Evolutionary conservation across 306 rosid species (phyloP), one percentile per base, ranked within the genome.

Genomic region (Vigna nakashimae): DNA sequence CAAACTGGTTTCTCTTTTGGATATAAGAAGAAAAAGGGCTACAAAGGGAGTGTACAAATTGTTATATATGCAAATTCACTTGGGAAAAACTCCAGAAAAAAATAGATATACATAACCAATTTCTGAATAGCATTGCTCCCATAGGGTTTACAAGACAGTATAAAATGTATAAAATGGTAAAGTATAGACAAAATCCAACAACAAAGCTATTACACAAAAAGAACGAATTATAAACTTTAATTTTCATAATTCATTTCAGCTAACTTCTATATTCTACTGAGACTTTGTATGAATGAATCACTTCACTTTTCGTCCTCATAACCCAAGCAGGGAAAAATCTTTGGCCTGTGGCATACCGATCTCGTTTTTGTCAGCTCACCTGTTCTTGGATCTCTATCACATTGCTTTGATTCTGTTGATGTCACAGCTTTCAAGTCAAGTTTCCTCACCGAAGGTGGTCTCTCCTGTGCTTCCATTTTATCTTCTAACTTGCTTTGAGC

Each of bases 301-400:
- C 80, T 74, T 38, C 2, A 34, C 74, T 48, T 79, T 28, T 40
- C 71, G 43, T 79, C 17, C 75, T 78, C 80, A 68, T 65, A 81
- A 36, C 91, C 96, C 83, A 90, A 60, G 68, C 96, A 92, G 38
- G 83, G 85, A 34, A 82, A 68, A 74, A 20, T 63, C 86, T 85
- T 30, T 68, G 87, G 90, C 66, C 71, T 85, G 72, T 85, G 86
- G 42, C 81, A 80, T 5, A 80, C 65, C 60, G 86, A 2, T 28
- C 85, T 76, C 86, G 63, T 82, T 74, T 75, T 80, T 59, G 60
- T 72, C 43, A 77, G 67, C 67, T 62, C 3, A 3, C 3, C 28
- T 26, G 28, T 26, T 26, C 28, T 26, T 26, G 76, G 65, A 71
- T 80, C 82, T 72, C 62, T 65, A 24, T 68, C 59, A 74, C 75